phyloP scores from a whole-genome alignment of 345 rosid species.

The Bruguiera sexangula region DNA sequence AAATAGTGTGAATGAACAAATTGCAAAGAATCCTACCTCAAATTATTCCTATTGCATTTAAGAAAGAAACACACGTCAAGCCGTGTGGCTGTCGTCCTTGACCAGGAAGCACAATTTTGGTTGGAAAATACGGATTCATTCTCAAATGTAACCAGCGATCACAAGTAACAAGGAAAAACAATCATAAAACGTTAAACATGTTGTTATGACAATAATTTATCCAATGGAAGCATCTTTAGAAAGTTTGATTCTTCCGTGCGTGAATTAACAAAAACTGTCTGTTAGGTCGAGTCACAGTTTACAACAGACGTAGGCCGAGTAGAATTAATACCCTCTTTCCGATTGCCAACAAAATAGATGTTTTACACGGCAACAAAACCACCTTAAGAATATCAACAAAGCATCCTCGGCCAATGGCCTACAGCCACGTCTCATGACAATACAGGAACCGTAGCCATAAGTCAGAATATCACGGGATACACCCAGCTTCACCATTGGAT shows the following conservation, averaged over 20 bases:
- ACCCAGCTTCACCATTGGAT: background rate
- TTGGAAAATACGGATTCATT: slow-evolving; percentile 16
- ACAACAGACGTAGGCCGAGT: background rate
- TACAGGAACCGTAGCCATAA: background rate
- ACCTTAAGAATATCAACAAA: background rate
- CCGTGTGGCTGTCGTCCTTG: slow-evolving; percentile 8
- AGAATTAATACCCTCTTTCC: slow-evolving; percentile 5
- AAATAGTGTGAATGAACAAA: background rate
- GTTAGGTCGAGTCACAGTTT: slow-evolving; percentile 26
- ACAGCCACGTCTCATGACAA: background rate
- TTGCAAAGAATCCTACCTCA: background rate
- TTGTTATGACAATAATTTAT: background rate
- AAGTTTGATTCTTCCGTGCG: slow-evolving; percentile 17
- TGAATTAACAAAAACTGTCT: slow-evolving; percentile 9
- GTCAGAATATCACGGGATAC: slow-evolving; percentile 2
- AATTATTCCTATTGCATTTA: background rate
- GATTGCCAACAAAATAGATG: background rate
- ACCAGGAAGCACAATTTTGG: slow-evolving; percentile 1
- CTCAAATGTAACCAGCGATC: slow-evolving; percentile 3
- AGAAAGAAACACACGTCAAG: background rate
- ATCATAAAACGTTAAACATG: background rate
- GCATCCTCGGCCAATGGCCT: slow-evolving; percentile 2
- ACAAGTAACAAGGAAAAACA: background rate
- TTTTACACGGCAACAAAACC: slow-evolving; percentile 30
- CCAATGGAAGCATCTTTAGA: background rate